Percentiles rank a stretch among this genome's conserved stretches.
Evolutionary conservation across 768 basidiomycete species (phyloP).

Genomic region (Amanita inopinata): DNA sequence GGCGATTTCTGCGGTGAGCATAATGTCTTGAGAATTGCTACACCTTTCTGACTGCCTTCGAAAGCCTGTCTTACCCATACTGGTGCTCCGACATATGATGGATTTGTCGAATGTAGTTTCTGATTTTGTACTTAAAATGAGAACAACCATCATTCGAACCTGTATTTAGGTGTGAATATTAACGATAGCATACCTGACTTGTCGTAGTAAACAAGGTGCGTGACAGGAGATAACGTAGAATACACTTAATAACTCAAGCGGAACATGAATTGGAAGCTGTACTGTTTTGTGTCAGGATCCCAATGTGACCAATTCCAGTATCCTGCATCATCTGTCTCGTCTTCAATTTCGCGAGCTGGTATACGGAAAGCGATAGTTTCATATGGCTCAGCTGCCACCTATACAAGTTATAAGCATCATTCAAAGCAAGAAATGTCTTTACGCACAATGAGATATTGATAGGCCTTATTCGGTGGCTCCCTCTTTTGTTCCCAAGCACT

Average conservation of each 20-base stretch:
- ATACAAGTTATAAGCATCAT: constrained; percentile 19
- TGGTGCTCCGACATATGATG: constrained; percentile 17
- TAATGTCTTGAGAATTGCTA: neutral
- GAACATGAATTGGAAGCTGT: constrained; percentile 98
- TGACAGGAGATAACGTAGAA: too few relatives aligned
- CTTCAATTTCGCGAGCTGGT: constrained; percentile 94
- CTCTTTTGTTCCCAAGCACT: constrained; percentile 95
- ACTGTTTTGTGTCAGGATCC: constrained; percentile 99
- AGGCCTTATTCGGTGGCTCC: constrained; percentile 91
- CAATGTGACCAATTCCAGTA: constrained; percentile 98
- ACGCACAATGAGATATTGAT: constrained; percentile 95
- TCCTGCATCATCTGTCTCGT: constrained; percentile 82
- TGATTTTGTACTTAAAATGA: constrained; percentile 4
- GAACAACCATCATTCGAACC: neutral
- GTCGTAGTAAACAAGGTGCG: too few relatives aligned
- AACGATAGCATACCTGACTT: too few relatives aligned
- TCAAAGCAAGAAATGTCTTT: neutral
- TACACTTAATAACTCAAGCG: constrained; percentile 37
- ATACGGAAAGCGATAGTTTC: constrained; percentile 99
- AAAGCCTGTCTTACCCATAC: constrained; percentile 22
- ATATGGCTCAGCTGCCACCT: constrained; percentile 99
- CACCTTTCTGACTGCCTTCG: neutral
- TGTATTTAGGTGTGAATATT: neutral
- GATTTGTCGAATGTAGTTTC: constrained; percentile 19
- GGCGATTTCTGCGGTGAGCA: constrained; percentile 19